A percentile compares a stretch with the other conserved stretches of the same genome.
phyloP scores from a whole-genome alignment of 768 basidiomycete species.

The Leccinum rimulosum region DNA sequence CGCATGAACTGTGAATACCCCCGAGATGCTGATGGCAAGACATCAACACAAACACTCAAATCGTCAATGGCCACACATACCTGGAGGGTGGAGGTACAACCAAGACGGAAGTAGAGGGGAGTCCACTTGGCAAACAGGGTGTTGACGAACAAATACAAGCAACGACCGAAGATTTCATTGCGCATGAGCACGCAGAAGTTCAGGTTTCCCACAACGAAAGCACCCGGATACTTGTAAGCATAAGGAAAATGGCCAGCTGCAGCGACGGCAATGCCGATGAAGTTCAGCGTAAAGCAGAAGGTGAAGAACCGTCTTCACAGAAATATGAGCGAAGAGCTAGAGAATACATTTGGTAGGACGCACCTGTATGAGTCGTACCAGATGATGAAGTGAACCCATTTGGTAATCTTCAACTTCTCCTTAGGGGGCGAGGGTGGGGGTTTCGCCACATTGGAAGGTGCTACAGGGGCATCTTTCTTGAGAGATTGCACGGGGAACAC shows the following conservation, averaged over 20 bases:
- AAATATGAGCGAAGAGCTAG: slow-evolving; percentile 4
- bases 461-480: slow-evolving; percentile 42
- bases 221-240: slow-evolving; percentile 61
- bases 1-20: slow-evolving; percentile 77
- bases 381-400: slow-evolving; percentile 57
- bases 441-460: slow-evolving; percentile 35
- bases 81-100: slow-evolving; percentile 71
- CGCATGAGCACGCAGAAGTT: slow-evolving; percentile 71
- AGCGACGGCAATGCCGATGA: slow-evolving; percentile 58
- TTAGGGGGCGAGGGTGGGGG: slow-evolving; percentile 34
- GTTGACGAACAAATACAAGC: slow-evolving; percentile 68
- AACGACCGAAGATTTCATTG: slow-evolving; percentile 81
- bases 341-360: slow-evolving; percentile 8
- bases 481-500: slow-evolving; percentile 35
- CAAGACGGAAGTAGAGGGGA: slow-evolving; percentile 67
- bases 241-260: slow-evolving; percentile 67
- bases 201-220: slow-evolving; percentile 73
- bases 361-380: slow-evolving; percentile 84
- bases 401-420: slow-evolving; percentile 56
- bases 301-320: slow-evolving; percentile 67
- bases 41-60: slow-evolving; percentile 5
- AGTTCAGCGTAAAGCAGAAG: slow-evolving; percentile 56
- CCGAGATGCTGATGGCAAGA: slow-evolving; percentile 57
- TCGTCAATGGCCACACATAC: slow-evolving; percentile 27
- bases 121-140: slow-evolving; percentile 80